These are phyloP conservation scores for Podila verticillata DNA, from an alignment of 192 early-diverging fungal species.

Conservation along the genomic window DNA sequence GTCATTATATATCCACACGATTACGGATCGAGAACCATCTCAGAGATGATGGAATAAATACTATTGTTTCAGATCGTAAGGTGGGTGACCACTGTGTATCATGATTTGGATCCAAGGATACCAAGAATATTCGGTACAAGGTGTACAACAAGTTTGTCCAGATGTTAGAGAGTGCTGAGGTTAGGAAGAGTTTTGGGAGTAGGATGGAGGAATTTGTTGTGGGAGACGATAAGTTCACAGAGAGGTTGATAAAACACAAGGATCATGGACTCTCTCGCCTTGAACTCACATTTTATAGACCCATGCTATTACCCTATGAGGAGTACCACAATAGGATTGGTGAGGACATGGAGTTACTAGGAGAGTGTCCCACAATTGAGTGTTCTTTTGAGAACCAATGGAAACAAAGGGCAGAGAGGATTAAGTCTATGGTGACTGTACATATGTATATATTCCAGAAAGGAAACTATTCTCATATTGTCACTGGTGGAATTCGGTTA, in stretches of 20 bases:
- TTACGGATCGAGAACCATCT: neutral
- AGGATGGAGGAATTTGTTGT: neutral
- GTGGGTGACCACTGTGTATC: conserved; percentile 1
- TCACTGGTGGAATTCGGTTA: conserved; percentile 3
- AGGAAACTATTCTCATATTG: neutral
- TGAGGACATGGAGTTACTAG: neutral
- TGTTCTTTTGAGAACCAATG: neutral
- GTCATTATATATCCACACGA: neutral
- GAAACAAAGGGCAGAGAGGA: too few relatives aligned
- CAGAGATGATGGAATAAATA: neutral
- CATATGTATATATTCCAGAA: too few relatives aligned
- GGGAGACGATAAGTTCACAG: neutral
- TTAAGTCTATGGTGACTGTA: too few relatives aligned
- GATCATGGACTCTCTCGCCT: neutral
- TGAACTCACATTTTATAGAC: neutral
- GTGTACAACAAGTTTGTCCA: conserved; percentile 2
- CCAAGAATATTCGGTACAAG: neutral
- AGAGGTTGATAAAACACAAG: neutral
- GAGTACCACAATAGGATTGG: neutral
- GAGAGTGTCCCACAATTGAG: neutral
- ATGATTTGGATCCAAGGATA: neutral
- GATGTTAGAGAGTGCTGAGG: neutral
- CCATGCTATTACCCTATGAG: neutral
- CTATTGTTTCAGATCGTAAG: neutral
- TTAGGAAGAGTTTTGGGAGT: neutral